Percentiles rank a stretch among this genome's conserved stretches.
These are phyloP conservation scores for Arachnopeziza araneosa DNA, from an alignment of 2,329 filamentous ascomycete genomes.

Conservation along the genomic window DNA sequence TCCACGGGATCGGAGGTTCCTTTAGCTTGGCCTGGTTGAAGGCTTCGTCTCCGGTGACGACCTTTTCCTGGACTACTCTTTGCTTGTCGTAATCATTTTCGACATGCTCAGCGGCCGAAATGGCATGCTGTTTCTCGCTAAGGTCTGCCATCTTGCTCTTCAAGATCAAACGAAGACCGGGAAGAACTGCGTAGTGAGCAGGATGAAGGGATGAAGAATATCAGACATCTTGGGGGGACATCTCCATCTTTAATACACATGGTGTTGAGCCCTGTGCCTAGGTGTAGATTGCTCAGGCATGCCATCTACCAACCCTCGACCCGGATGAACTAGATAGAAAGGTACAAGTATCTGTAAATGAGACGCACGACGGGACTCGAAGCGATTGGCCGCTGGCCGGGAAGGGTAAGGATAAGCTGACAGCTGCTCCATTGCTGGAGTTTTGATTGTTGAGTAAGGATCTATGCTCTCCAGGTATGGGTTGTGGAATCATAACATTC, in stretches of 20 bases:
- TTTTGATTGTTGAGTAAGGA: not conserved
- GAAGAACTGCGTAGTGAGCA: not conserved
- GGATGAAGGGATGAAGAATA: not conserved
- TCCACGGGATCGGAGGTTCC: conserved; percentile 41
- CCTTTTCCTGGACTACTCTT: conserved; percentile 6
- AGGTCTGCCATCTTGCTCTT: conserved; percentile 12
- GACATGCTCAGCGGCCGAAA: conserved; percentile 8
- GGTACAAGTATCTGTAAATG: not conserved
- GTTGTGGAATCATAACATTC: not conserved
- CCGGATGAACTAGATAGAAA: not conserved
- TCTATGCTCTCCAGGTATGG: not conserved
- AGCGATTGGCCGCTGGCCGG: not conserved
- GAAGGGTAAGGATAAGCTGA: not conserved
- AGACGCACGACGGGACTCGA: not conserved
- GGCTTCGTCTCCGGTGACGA: conserved; percentile 42
- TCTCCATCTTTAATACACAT: not conserved
- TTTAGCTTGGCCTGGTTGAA: conserved; percentile 47
- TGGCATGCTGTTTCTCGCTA: conserved; percentile 10
- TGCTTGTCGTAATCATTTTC: conserved; percentile 9
- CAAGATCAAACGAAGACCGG: not conserved
- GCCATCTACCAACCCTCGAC: not conserved
- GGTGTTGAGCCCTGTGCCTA: not conserved
- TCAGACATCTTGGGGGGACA: not conserved
- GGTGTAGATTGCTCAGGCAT: not conserved
- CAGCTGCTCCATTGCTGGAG: not conserved